Base-by-base conservation (phyloP, 2,329 filamentous ascomycete genomes). In the Trichoderma atrobrunneum region DNA sequence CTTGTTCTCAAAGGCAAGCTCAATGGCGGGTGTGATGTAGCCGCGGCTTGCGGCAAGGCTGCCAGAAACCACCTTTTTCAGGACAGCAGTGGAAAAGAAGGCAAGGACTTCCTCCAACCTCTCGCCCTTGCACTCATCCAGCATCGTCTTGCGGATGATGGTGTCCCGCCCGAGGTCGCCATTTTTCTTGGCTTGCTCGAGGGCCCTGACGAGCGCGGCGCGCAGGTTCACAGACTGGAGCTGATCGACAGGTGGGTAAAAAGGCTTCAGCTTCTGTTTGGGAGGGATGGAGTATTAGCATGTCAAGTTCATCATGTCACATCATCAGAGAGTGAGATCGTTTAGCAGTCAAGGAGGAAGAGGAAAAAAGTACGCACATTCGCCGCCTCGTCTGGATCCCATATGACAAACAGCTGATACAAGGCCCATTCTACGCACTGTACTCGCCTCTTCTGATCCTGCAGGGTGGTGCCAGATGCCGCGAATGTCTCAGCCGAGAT, bases 41-140 rank as follows among this genome's bases (percentile, higher is more conserved):
- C 80, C 75, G 48, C 80, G 76, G 51, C 81, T 79, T 48, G 82
- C 81, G 24, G 80, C 79, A 54, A 80, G 76, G 51, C 84, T 79
- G 56, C 84, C 82, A 0, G 86, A 83, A 1, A 92, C 82, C 1
- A 88, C 81, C 78, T 91, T 94, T 78, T 92, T 92, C 74, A 98
- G 81, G 0, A 97, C 94, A 0, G 90, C 88, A 16, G 92, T 93
- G 1, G 95, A 98, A 77, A 99, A 97, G 0, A 90, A 86, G 3
- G 93, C 90, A 32, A 98, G 86, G 1, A 97, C 84, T 78, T 99
- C 96, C 79, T 95, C 94, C 70, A 98, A 89, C 74, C 93, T 91
- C 70, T 97, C 94, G 7, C 95, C 95, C 75, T 92, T 95, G 83
- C 96, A 99, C 77, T 99, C 95, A 79, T 99, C 96, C 66, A 99